Evolutionary conservation across 2,329 filamentous ascomycete genomes (phyloP).

Genomic region (Curvularia sp.): DNA sequence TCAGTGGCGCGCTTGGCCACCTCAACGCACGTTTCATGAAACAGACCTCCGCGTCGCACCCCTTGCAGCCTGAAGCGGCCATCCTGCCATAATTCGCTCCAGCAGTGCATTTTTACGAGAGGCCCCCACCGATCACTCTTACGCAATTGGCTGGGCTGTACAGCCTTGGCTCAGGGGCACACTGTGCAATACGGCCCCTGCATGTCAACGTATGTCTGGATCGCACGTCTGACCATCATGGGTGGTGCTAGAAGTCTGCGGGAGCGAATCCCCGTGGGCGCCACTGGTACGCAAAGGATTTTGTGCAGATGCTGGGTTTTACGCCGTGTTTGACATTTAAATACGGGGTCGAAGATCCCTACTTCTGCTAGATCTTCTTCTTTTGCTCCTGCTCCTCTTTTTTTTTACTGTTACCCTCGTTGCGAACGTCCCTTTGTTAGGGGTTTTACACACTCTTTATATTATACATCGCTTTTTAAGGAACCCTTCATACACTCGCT

Average conservation of each 20-base stretch:
- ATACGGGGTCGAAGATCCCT: conserved; percentile 17
- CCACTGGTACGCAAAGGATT: conserved; percentile 26
- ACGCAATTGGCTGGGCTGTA: conserved; percentile 33
- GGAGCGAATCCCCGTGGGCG: conserved; percentile 28
- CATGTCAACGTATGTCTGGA: conserved; percentile 22
- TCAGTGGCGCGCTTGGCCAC: conserved; percentile 24
- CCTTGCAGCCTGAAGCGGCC: conserved; percentile 30
- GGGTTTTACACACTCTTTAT: conserved; percentile 4
- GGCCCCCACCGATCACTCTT: conserved; percentile 23
- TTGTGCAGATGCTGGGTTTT: conserved; percentile 22
- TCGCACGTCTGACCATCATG: conserved; percentile 22
- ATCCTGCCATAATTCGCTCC: conserved; percentile 29
- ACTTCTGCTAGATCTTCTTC: conserved; percentile 1
- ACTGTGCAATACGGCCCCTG: conserved; percentile 27
- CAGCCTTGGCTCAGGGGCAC: conserved; percentile 35
- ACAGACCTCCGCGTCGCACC: conserved; percentile 24
- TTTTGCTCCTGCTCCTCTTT: conserved; percentile 7
- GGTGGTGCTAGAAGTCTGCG: conserved; percentile 10
- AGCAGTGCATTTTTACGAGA: conserved; percentile 6
- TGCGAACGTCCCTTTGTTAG: neutral
- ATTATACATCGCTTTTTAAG: neutral
- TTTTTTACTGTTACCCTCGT: neutral
- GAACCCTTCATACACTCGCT: conserved; percentile 4
- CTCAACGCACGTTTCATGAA: conserved; percentile 35
- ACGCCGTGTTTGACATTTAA: conserved; percentile 29